phyloP scores from a whole-genome alignment of 768 basidiomycete species.

The Infundibulicybe gibba region DNA sequence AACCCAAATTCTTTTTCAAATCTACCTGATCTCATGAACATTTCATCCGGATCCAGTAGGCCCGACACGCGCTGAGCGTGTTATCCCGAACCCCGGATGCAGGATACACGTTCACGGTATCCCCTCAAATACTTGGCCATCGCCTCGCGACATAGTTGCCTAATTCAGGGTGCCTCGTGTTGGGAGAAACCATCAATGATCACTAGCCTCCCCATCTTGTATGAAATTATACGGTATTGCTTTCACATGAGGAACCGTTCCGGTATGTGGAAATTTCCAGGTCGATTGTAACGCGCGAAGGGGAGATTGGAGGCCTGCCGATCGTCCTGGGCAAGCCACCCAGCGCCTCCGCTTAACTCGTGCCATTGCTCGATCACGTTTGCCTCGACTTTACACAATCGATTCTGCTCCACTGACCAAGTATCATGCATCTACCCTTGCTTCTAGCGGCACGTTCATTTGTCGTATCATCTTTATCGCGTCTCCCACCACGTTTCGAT shows the following conservation, averaged over 20 bases:
- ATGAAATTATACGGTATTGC: slow-evolving; percentile 7
- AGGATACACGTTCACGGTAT: slow-evolving; percentile 57
- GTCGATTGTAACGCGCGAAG: slow-evolving; percentile 11
- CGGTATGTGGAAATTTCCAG: slow-evolving; percentile 6
- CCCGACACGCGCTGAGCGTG: slow-evolving; percentile 65
- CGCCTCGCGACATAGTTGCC: slow-evolving; percentile 51
- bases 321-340: slow-evolving; percentile 31
- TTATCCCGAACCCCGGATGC: slow-evolving; percentile 64
- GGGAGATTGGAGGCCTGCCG: slow-evolving; percentile 24
- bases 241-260: slow-evolving; percentile 4
- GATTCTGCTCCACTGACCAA: slow-evolving; percentile 72
- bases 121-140: slow-evolving; percentile 42
- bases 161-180: slow-evolving; percentile 27
- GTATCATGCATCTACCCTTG: slow-evolving; percentile 43
- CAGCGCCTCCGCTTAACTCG: slow-evolving; percentile 37
- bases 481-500: slow-evolving; percentile 81
- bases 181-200: slow-evolving; percentile 19
- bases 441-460: slow-evolving; percentile 73
- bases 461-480: slow-evolving; percentile 68
- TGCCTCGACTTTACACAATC: slow-evolving; percentile 54
- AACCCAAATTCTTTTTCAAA: too few species aligned
- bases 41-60: slow-evolving; percentile 55
- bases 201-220: too few species aligned
- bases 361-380: slow-evolving; percentile 66
- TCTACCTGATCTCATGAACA: slow-evolving; percentile 51